Evolutionary conservation across 1,139 yeast species (phyloP).

Genomic region (Candida labiduridarum): DNA sequence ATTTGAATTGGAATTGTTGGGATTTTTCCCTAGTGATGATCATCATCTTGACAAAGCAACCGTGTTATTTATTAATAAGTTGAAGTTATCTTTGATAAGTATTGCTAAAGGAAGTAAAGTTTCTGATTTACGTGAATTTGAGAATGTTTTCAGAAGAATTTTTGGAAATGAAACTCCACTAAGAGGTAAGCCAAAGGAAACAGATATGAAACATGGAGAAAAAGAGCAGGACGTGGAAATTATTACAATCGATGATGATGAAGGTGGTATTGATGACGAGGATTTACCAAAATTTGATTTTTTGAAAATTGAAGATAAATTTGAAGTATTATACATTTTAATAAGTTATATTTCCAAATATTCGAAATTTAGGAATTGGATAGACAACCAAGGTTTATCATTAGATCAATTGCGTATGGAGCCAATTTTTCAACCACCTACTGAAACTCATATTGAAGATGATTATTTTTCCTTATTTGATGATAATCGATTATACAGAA

Average conservation of each 20-base stretch:
- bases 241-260: neutral
- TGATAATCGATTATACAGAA: slow-evolving; percentile 44
- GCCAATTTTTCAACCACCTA: slow-evolving; percentile 18
- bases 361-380: slow-evolving; percentile 42
- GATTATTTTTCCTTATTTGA: slow-evolving; percentile 50
- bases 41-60: neutral
- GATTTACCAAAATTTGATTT: slow-evolving; percentile 33
- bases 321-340: slow-evolving; percentile 47
- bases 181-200: slow-evolving; percentile 22
- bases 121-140: slow-evolving; percentile 41
- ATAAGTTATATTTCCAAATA: slow-evolving; percentile 40
- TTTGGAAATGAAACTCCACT: slow-evolving; percentile 45
- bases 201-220: slow-evolving; percentile 20
- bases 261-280: slow-evolving; percentile 7
- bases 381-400: slow-evolving; percentile 42
- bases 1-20: slow-evolving; percentile 55
- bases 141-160: slow-evolving; percentile 46
- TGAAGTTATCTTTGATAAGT: slow-evolving; percentile 43
- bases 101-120: slow-evolving; percentile 32
- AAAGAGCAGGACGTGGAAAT: slow-evolving; percentile 18
- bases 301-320: slow-evolving; percentile 44
- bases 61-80: slow-evolving; percentile 38
- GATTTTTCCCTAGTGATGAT: slow-evolving; percentile 23
- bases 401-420: slow-evolving; percentile 34
- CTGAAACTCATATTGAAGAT: slow-evolving; percentile 16